Evolutionary conservation across 139 green algal species (phyloP).

Genomic region (Closterium sp.): DNA sequence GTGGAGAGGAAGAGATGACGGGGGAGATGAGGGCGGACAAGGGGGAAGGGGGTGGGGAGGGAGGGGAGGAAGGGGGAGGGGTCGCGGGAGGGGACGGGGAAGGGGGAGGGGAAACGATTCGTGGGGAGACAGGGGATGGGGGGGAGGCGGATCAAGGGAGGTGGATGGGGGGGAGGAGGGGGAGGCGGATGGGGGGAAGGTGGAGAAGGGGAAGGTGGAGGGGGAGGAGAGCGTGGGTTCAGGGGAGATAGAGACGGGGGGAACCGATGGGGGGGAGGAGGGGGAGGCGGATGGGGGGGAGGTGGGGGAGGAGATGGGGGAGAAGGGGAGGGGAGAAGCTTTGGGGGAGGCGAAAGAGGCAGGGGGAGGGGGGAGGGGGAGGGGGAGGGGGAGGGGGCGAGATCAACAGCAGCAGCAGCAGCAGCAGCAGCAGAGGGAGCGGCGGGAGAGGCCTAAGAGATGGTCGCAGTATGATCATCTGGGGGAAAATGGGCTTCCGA

Average conservation of each 20-base stretch:
- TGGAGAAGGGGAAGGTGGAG: background rate
- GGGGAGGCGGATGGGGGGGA: no score
- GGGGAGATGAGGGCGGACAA: background rate
- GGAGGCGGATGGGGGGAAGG: background rate
- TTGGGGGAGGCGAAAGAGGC: background rate
- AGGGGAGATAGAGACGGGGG: background rate
- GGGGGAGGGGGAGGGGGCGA: background rate
- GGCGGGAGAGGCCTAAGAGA: background rate
- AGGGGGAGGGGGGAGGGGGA: background rate
- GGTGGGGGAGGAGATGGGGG: background rate
- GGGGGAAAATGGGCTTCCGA: background rate
- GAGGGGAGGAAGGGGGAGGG: background rate
- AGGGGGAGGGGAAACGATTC: background rate
- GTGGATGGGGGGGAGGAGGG: background rate
- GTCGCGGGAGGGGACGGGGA: background rate
- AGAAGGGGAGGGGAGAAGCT: background rate
- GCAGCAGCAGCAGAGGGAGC: background rate
- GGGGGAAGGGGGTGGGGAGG: background rate
- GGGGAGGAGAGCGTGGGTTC: background rate
- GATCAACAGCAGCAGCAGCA: background rate
- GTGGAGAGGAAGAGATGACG: background rate
- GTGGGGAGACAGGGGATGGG: background rate
- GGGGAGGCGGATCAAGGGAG: background rate
- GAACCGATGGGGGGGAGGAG: background rate
- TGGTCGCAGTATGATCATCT: background rate